Percentiles rank a stretch among this genome's conserved stretches.
Conservation (phyloP, 148 eudicot species). For the Camellia granthamiana region DNA sequence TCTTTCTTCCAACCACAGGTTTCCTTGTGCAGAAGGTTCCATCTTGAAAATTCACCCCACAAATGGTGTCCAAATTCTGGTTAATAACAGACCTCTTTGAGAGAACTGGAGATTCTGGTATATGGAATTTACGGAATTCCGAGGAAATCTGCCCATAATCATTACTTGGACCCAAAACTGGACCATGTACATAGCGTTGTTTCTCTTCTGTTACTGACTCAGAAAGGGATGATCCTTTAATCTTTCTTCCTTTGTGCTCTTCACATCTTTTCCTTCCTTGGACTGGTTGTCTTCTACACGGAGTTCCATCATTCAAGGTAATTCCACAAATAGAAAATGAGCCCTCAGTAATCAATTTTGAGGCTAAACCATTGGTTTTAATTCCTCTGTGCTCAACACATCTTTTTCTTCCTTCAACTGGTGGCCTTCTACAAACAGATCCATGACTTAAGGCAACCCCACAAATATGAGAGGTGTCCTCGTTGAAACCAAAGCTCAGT, state of each 20-base stretch:
- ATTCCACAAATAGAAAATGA: constrained; percentile 47
- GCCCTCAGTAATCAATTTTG: constrained; percentile 12
- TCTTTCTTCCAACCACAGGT: constrained; percentile 21
- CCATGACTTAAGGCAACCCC: constrained; percentile 60
- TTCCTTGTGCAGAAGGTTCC: constrained; percentile 32
- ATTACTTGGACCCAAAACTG: not conserved
- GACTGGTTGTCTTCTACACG: constrained; percentile 39
- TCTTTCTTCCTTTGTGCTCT: constrained; percentile 67
- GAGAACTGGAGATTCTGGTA: not conserved
- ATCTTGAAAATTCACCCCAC: constrained; percentile 42
- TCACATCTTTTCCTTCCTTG: constrained; percentile 66
- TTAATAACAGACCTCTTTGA: not conserved
- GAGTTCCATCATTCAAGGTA: constrained; percentile 38
- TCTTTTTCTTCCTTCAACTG: constrained; percentile 60
- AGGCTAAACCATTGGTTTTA: constrained; percentile 32
- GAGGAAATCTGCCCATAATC: too few species aligned
- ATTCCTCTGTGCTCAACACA: constrained; percentile 64
- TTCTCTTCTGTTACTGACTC: constrained; percentile 7
- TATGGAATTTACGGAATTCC: not conserved
- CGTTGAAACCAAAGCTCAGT: constrained; percentile 14
- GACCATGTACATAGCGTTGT: constrained; percentile 6
- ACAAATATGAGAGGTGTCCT: constrained; percentile 36
- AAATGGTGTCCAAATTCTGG: constrained; percentile 11
- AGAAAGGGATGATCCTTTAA: constrained; percentile 4
- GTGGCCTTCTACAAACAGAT: constrained; percentile 40